Evolutionary conservation across 2,329 filamentous ascomycete genomes (phyloP).

Genomic region (Tolypocladium cylindrosporum): DNA sequence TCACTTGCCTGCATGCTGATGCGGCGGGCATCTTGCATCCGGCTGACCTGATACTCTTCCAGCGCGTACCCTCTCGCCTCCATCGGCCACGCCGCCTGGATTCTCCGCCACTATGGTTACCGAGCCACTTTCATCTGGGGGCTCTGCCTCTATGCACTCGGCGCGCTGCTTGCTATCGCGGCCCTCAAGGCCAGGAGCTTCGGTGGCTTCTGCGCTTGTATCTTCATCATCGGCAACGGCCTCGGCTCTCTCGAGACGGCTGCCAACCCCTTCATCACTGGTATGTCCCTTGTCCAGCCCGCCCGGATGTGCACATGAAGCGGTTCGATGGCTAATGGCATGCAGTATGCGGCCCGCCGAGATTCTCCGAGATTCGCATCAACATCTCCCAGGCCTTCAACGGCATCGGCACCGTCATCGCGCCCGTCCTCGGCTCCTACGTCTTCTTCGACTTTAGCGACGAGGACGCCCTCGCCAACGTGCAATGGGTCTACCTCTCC

Average conservation of each 20-base stretch:
- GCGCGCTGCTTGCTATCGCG: constrained; percentile 45
- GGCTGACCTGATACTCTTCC: background rate
- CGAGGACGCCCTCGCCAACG: constrained; percentile 48
- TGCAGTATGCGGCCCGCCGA: constrained; percentile 46
- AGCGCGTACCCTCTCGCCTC: constrained; percentile 62
- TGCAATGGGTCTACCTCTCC: constrained; percentile 69
- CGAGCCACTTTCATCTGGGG: constrained; percentile 60
- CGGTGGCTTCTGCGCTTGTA: constrained; percentile 60
- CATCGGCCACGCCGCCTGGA: constrained; percentile 51
- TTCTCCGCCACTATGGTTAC: constrained; percentile 57
- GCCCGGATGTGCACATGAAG: background rate
- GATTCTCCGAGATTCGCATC: constrained; percentile 63
- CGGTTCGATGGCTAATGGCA: background rate
- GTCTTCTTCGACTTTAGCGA: constrained; percentile 60
- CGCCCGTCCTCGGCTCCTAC: constrained; percentile 61
- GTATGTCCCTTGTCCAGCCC: constrained; percentile 7
- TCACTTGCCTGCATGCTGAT: constrained; percentile 7
- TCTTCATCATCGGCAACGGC: constrained; percentile 67
- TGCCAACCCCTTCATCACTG: constrained; percentile 65
- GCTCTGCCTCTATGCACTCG: constrained; percentile 54
- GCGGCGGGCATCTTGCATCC: background rate
- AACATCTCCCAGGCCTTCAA: constrained; percentile 72
- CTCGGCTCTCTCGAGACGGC: constrained; percentile 67
- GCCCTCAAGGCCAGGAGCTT: constrained; percentile 56
- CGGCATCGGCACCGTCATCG: constrained; percentile 62